phyloP scores from a whole-genome alignment of 2,329 filamentous ascomycete genomes.

The Ophiognomonia clavigignenti-juglandacearum region DNA sequence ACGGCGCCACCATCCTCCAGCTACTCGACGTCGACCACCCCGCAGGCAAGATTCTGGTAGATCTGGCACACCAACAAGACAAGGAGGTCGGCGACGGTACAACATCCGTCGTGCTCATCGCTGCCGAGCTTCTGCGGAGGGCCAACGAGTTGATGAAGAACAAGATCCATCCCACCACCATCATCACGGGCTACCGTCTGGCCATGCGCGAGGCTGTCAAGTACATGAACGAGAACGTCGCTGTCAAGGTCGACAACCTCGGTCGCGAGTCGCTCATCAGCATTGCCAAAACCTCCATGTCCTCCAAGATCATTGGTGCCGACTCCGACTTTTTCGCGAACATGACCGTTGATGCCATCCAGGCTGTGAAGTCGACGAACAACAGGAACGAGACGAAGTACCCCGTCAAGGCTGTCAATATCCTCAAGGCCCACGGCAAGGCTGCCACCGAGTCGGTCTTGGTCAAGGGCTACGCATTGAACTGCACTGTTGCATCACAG shows the following conservation, averaged over 20 bases:
- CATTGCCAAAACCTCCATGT: conserved; percentile 99
- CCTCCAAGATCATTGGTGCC: conserved; percentile 94
- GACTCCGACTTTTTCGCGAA: conserved; percentile 96
- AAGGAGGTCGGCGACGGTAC: conserved; percentile 99
- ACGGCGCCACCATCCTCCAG: conserved; percentile 93
- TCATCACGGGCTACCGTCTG: conserved; percentile 96
- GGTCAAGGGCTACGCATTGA: conserved; percentile 94
- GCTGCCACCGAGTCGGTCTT: conserved; percentile 81
- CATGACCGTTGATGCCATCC: conserved; percentile 96
- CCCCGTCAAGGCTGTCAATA: conserved; percentile 97
- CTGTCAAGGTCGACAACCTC: conserved; percentile 88
- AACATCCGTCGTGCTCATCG: conserved; percentile 95
- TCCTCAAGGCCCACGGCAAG: conserved; percentile 97
- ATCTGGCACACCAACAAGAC: conserved; percentile 96
- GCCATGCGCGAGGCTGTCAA: conserved; percentile 94
- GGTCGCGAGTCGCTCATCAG: conserved; percentile 86
- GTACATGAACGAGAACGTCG: conserved; percentile 98
- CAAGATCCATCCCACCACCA: conserved; percentile 98
- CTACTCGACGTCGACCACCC: conserved; percentile 97
- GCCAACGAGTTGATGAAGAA: conserved; percentile 99
- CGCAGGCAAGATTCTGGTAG: conserved; percentile 95
- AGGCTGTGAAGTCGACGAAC: conserved; percentile 89
- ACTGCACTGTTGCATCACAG: conserved; percentile 97
- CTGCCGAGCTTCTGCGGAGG: conserved; percentile 86
- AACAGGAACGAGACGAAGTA: conserved; percentile 90